phyloP scores from a whole-genome alignment of 2,329 filamentous ascomycete genomes.

The Aureobasidium namibiae region DNA sequence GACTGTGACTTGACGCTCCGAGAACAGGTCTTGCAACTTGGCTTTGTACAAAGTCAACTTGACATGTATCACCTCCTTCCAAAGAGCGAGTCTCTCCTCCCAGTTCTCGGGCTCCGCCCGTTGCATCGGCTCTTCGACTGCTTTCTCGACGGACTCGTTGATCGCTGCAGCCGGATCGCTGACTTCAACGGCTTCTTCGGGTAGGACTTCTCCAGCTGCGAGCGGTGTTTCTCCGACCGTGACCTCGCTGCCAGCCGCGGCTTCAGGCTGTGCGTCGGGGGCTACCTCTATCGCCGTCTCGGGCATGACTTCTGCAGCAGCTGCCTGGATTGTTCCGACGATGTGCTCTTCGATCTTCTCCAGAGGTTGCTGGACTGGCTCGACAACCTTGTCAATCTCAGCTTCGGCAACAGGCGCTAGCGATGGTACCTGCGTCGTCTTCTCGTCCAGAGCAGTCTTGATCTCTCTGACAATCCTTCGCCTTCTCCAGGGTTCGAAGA shows the following conservation, averaged over 20 bases:
- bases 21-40: slow-evolving; percentile 30
- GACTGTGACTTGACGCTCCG: slow-evolving; percentile 36
- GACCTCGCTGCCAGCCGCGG: neutral
- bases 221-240: slow-evolving; percentile 14
- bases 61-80: neutral
- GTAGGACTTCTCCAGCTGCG: slow-evolving; percentile 19
- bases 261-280: neutral
- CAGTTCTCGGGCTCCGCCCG: neutral
- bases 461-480: slow-evolving; percentile 72
- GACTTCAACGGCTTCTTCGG: slow-evolving; percentile 19
- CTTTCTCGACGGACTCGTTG: neutral
- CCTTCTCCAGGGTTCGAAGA: slow-evolving; percentile 88
- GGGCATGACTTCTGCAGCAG: slow-evolving; percentile 14
- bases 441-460: slow-evolving; percentile 60
- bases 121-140: neutral
- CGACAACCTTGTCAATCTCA: neutral
- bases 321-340: slow-evolving; percentile 16
- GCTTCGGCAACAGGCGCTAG: neutral
- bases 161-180: neutral
- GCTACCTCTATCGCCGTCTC: neutral
- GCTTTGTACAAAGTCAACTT: neutral
- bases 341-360: slow-evolving; percentile 20
- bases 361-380: slow-evolving; percentile 3
- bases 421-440: slow-evolving; percentile 38
- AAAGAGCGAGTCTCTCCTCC: slow-evolving; percentile 2